These are phyloP conservation scores for Epichloe hybrida DNA, from an alignment of 2,329 filamentous ascomycete genomes.

Conservation along the genomic window DNA sequence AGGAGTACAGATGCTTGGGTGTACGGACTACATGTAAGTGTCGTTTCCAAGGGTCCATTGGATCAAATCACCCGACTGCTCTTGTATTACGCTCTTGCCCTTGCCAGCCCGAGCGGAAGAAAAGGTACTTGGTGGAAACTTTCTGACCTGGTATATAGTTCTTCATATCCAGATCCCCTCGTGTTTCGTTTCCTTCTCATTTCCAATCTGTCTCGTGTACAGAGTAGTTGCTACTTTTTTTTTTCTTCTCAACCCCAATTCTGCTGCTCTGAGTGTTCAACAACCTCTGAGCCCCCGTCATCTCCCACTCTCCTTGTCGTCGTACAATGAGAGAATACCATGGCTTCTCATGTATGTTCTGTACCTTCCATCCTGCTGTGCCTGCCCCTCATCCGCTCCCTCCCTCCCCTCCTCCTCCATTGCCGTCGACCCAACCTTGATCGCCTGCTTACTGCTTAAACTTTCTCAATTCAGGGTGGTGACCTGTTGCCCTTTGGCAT, in stretches of 20 bases:
- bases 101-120: not conserved
- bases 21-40: not conserved
- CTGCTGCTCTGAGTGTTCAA: slow-evolving; percentile 2
- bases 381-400: not conserved
- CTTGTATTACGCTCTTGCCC: not conserved
- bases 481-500: slow-evolving; percentile 35
- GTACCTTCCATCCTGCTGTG: not conserved
- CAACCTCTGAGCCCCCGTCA: slow-evolving; percentile 3
- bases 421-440: not conserved
- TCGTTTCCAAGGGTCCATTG: not conserved
- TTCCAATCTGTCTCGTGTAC: not conserved
- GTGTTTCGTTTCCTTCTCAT: slow-evolving; percentile 8
- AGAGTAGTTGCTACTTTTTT: not conserved
- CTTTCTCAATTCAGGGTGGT: slow-evolving; percentile 33
- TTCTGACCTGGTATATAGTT: slow-evolving; percentile 8
- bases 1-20: not conserved
- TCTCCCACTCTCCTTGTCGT: slow-evolving; percentile 18
- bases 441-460: slow-evolving; percentile 17
- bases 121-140: not conserved
- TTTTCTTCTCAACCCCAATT: not conserved
- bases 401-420: not conserved
- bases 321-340: slow-evolving; percentile 54
- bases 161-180: slow-evolving; percentile 7
- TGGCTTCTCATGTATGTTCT: slow-evolving; percentile 47
- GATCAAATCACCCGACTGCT: not conserved